Evolutionary conservation across 139 green algal species (phyloP).

Genomic region (Astrephomene gubernaculifera): DNA sequence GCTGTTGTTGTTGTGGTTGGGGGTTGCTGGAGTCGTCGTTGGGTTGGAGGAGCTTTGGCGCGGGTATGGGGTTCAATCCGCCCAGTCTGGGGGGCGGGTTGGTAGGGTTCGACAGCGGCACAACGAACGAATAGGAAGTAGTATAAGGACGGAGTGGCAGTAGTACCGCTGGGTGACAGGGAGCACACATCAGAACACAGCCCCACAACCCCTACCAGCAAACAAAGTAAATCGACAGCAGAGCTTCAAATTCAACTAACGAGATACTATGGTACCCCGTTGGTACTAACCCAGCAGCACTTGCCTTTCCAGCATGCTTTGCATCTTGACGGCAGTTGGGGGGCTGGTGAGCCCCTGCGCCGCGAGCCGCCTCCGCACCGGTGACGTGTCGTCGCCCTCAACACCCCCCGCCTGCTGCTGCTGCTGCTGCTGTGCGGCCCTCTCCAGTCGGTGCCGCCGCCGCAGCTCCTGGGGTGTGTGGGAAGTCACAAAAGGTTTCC

Average conservation of each 20-base stretch:
- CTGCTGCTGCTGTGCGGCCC: background rate
- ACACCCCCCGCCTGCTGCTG: background rate
- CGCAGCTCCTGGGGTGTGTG: no score
- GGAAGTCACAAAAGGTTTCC: no score
- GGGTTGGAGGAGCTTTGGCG: slow-evolving; percentile 12
- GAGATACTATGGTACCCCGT: no score
- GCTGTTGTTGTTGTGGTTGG: background rate
- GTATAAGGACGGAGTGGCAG: no score
- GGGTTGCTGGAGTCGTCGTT: background rate
- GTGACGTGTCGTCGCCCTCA: slow-evolving; percentile 2
- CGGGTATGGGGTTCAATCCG: background rate
- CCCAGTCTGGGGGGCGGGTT: slow-evolving; percentile 16
- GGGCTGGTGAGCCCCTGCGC: slow-evolving; percentile 34
- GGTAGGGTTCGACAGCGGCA: no score
- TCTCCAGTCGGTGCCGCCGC: background rate
- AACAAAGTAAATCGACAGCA: no score
- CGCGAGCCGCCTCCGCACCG: slow-evolving; percentile 13
- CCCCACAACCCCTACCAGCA: no score
- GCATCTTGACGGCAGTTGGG: slow-evolving; percentile 5
- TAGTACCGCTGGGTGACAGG: no score
- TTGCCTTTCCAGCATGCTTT: background rate
- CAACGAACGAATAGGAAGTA: no score
- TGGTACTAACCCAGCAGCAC: no score
- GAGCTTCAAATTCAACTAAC: no score
- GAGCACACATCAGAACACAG: no score